Percentiles rank a stretch among this genome's conserved stretches.
These are phyloP conservation scores for Colletotrichum paranaense DNA, from an alignment of 2,329 filamentous ascomycete species.

Conservation along the genomic window DNA sequence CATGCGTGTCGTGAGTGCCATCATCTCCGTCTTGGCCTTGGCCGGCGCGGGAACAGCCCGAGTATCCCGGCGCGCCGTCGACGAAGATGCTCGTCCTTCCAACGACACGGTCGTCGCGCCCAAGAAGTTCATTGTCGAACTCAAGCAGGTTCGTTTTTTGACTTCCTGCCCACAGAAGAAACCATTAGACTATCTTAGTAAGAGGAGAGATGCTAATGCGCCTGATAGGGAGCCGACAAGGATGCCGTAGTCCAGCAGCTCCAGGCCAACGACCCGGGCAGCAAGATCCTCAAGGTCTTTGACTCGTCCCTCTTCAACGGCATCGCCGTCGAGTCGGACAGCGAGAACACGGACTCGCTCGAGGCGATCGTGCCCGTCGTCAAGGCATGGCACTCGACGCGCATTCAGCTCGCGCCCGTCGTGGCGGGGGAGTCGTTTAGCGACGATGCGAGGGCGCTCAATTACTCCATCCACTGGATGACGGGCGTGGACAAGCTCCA, in stretches of 20 bases:
- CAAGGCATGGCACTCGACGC: slow-evolving; percentile 34
- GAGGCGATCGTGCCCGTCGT: slow-evolving; percentile 28
- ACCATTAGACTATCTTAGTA: background rate
- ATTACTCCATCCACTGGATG: slow-evolving; percentile 50
- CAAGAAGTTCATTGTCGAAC: slow-evolving; percentile 35
- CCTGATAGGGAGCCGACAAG: slow-evolving; percentile 17
- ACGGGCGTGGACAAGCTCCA: slow-evolving; percentile 54
- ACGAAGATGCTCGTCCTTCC: slow-evolving; percentile 8
- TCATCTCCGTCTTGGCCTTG: slow-evolving; percentile 29
- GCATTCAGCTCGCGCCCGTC: slow-evolving; percentile 28
- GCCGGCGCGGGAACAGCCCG: slow-evolving; percentile 24
- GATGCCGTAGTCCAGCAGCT: slow-evolving; percentile 30
- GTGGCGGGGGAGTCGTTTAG: slow-evolving; percentile 24
- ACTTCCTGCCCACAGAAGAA: no score
- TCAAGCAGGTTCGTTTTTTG: slow-evolving; percentile 9
- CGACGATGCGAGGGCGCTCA: slow-evolving; percentile 34
- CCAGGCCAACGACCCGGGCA: slow-evolving; percentile 12
- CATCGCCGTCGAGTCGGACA: slow-evolving; percentile 34
- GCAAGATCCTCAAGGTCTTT: slow-evolving; percentile 35
- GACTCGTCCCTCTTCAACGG: slow-evolving; percentile 45
- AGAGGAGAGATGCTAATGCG: background rate
- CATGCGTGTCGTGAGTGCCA: slow-evolving; percentile 22
- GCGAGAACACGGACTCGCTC: slow-evolving; percentile 36
- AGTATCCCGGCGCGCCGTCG: slow-evolving; percentile 15
- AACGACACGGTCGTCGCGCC: slow-evolving; percentile 20